These are phyloP conservation scores for Dujonia santamariae DNA, from an alignment of 1,139 yeast genomes.

Conservation along the genomic window DNA sequence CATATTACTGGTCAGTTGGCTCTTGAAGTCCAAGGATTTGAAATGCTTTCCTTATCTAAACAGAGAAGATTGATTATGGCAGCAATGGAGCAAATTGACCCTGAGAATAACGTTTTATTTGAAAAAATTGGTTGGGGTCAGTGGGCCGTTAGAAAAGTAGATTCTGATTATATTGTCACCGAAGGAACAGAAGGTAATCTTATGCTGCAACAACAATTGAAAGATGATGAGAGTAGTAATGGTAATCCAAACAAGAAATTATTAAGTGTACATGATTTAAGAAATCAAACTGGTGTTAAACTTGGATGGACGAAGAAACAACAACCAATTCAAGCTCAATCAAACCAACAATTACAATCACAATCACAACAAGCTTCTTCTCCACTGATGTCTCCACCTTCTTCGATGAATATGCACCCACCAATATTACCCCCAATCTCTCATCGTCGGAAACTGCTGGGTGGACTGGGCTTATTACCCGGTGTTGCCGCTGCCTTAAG, in stretches of 20 bases:
- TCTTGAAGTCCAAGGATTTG: slow-evolving; percentile 74
- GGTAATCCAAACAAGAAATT: slow-evolving; percentile 37
- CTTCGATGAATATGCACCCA: neutral
- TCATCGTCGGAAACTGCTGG: slow-evolving; percentile 8
- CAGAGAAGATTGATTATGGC: slow-evolving; percentile 89
- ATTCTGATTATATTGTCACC: slow-evolving; percentile 47
- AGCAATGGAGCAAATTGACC: slow-evolving; percentile 69
- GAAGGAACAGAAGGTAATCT: slow-evolving; percentile 33
- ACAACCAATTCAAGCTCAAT: slow-evolving; percentile 13
- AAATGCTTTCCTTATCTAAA: slow-evolving; percentile 75
- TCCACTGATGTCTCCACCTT: neutral
- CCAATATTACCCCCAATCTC: slow-evolving; percentile 11
- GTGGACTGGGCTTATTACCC: neutral
- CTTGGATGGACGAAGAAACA: slow-evolving; percentile 46
- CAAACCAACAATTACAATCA: slow-evolving; percentile 8
- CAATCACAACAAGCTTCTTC: neutral
- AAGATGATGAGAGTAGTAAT: slow-evolving; percentile 26
- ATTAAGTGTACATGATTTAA: slow-evolving; percentile 34
- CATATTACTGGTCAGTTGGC: slow-evolving; percentile 81
- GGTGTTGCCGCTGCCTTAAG: slow-evolving; percentile 18
- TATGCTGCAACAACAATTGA: slow-evolving; percentile 11
- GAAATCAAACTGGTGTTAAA: slow-evolving; percentile 40
- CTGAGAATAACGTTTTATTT: slow-evolving; percentile 62
- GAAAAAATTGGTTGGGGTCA: slow-evolving; percentile 99
- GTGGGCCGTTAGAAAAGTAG: slow-evolving; percentile 77